Base-by-base conservation (phyloP, 2,329 filamentous ascomycete genomes). In the Celoporthe dispersa region DNA sequence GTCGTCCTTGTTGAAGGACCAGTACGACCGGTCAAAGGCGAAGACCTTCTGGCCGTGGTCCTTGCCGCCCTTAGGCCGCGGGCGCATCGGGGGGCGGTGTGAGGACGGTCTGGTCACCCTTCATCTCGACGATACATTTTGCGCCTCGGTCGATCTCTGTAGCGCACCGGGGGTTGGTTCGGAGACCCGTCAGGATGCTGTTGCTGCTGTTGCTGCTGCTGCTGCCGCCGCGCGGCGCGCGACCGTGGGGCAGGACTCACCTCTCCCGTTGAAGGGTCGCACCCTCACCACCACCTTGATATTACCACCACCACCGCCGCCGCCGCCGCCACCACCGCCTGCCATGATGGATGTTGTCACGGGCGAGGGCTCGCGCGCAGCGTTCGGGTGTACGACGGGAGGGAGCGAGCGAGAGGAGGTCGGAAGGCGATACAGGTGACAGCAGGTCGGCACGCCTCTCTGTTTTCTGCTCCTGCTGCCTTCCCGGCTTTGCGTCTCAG, bases 221-320 rank as follows among this genome's bases (percentile, higher is more conserved):
- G 31, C 35, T n/a, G 16, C n/a, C n/a, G n/a, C n/a, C n/a, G n/a
- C n/a, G n/a, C 37, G 44, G 14, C 16, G 11, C n/a, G 33, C 37
- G 57, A 31, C n/a, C 37, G 39, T n/a, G 8, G 31, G 3, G 3
- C 25, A 60, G 48, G 25, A 74, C 78, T 75, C 86, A 95, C 94
- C 94, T 95, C 94, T 90, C 78, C 90, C 90, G 82, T 99, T 99
- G 84, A 99, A 99, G 65, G 96, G 96, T 80, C 96, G 90, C 77
- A 92, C 91, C 84, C 96, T 90, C 85, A 99, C 96, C 86, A 99
- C 96, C 84, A 99, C 96, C 91, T 99, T 99, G 82, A 99, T 99
- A 80, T 99, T 99, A 79, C 96, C 94, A 83, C 92, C 44, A 78
- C 93, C 93, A 76, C 88, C 84, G n/a, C n/a, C n/a, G n/a, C n/a